These are phyloP conservation scores for Cymbopogon citratus DNA, from an alignment of 176 grass and related monocot genomes.

Conservation along the genomic window DNA sequence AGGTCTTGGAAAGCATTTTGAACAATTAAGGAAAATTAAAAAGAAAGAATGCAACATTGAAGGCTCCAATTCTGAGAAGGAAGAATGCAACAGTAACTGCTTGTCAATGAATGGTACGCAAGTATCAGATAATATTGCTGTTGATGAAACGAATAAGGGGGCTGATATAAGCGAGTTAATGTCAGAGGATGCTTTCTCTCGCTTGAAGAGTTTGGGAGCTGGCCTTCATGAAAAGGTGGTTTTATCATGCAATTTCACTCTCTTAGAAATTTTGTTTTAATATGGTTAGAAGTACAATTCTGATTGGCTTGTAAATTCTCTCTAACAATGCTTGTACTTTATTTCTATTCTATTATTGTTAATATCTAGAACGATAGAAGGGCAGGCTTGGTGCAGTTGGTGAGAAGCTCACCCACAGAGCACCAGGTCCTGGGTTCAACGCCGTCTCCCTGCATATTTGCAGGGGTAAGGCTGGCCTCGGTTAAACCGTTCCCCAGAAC, in stretches of 20 bases:
- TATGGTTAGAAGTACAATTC: not conserved
- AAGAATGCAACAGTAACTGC: constrained; percentile 48
- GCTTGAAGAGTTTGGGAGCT: constrained; percentile 63
- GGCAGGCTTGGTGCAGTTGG: too few relatives aligned
- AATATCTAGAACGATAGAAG: not conserved
- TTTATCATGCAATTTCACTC: constrained; percentile 9
- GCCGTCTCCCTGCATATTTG: too few relatives aligned
- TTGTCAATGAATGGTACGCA: constrained; percentile 15
- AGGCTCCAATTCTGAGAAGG: constrained; percentile 40
- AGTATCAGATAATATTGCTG: constrained; percentile 30
- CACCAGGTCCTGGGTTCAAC: too few relatives aligned
- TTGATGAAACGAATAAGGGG: constrained; percentile 19
- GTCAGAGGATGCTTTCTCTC: constrained; percentile 53
- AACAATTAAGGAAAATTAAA: constrained; percentile 77
- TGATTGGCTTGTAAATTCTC: not conserved
- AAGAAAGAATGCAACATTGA: constrained; percentile 49
- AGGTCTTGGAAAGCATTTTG: constrained; percentile 93
- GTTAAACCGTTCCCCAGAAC: too few relatives aligned
- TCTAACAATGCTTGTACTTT: not conserved
- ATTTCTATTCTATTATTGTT: not conserved
- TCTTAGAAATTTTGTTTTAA: not conserved
- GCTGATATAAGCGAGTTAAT: constrained; percentile 61
- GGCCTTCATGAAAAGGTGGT: constrained; percentile 79
- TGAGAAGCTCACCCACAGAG: too few relatives aligned
- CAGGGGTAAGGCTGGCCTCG: too few relatives aligned